Conservation (phyloP, 2,329 filamentous ascomycete genomes). For the Talaromyces sp. region DNA sequence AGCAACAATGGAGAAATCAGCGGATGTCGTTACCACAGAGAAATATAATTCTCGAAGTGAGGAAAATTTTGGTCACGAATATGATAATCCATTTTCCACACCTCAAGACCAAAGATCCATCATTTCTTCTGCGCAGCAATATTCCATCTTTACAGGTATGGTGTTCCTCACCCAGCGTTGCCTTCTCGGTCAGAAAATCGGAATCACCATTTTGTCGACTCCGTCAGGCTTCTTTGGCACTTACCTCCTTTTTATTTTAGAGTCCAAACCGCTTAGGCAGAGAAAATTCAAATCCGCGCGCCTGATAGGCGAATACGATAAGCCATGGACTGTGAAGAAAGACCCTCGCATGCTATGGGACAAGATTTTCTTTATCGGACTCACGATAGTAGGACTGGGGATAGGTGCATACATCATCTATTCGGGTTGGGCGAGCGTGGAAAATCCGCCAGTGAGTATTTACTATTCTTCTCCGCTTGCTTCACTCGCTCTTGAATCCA, state of each 20-base stretch:
- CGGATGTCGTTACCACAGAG: neutral
- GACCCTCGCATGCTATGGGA: slow-evolving; percentile 15
- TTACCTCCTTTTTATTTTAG: neutral
- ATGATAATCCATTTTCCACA: slow-evolving; percentile 12
- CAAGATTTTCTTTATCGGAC: slow-evolving; percentile 12
- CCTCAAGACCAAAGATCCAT: slow-evolving; percentile 14
- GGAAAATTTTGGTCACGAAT: neutral
- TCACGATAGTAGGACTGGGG: slow-evolving; percentile 10
- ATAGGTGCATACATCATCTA: slow-evolving; percentile 12
- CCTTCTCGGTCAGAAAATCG: neutral
- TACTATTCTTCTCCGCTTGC: neutral
- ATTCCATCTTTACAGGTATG: slow-evolving; percentile 10
- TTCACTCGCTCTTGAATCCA: too few relatives aligned
- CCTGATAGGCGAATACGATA: slow-evolving; percentile 9
- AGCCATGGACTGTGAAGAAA: slow-evolving; percentile 14
- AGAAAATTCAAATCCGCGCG: slow-evolving; percentile 14
- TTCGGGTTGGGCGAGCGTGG: slow-evolving; percentile 10
- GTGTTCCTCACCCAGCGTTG: neutral
- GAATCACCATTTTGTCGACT: neutral
- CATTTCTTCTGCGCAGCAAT: slow-evolving; percentile 7
- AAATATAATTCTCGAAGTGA: slow-evolving; percentile 1
- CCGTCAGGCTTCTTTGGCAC: neutral
- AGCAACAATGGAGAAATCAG: slow-evolving; percentile 6
- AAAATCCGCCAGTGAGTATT: slow-evolving; percentile 11
- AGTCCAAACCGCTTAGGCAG: slow-evolving; percentile 13